A percentile compares a stretch with the other conserved stretches of the same genome.
phyloP scores from a whole-genome alignment of 257 asterid species.

The Ballota nigra region DNA sequence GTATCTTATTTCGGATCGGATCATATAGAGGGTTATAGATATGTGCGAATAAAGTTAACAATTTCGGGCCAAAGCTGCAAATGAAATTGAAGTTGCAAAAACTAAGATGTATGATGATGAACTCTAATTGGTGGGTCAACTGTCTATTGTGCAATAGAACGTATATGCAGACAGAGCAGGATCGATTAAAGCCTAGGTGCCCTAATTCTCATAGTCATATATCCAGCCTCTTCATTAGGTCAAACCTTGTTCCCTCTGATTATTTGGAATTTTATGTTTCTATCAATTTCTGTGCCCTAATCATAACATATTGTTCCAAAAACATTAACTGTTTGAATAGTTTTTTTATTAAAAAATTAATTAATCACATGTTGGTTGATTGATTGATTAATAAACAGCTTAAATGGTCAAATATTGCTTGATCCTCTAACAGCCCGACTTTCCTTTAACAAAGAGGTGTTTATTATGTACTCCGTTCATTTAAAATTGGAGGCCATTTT shows the following conservation, averaged over 20 bases:
- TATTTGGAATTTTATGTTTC: slow-evolving; percentile 5
- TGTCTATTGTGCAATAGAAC: background rate
- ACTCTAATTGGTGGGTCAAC: slow-evolving; percentile 64
- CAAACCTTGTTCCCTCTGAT: slow-evolving; percentile 4
- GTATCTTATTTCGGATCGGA: background rate
- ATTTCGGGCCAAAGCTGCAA: slow-evolving; percentile 24
- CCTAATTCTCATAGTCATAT: background rate
- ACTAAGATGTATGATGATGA: slow-evolving; percentile 16
- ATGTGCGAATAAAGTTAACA: background rate
- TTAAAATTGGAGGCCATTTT: no score
- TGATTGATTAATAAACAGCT: no score
- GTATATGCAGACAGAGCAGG: background rate
- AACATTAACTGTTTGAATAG: background rate
- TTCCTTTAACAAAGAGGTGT: no score
- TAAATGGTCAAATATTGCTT: no score
- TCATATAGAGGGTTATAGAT: background rate
- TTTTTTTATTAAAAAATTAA: no score
- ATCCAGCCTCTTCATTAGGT: background rate
- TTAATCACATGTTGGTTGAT: no score
- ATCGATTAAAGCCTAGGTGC: slow-evolving; percentile 11
- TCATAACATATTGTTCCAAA: background rate
- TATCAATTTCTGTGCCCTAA: slow-evolving; percentile 31
- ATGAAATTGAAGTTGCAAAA: slow-evolving; percentile 29
- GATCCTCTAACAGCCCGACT: no score
- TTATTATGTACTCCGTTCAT: no score